Percentiles rank a stretch among this genome's conserved stretches.
These are phyloP conservation scores for Myochromella boudieri DNA, from an alignment of 768 basidiomycete species.

Conservation along the genomic window DNA sequence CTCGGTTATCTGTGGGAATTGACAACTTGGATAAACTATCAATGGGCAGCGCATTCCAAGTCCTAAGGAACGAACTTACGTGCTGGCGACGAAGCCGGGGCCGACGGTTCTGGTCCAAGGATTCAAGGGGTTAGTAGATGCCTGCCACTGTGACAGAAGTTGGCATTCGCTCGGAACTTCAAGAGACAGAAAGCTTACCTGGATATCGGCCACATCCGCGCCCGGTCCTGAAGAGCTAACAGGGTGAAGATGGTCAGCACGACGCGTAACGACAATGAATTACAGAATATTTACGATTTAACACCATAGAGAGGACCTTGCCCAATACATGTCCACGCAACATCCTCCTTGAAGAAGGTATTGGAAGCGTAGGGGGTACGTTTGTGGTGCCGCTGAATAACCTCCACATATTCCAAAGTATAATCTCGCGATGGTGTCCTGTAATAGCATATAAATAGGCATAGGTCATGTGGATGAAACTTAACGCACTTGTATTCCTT, in stretches of 20 bases:
- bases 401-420: slow-evolving; percentile 46
- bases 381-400: slow-evolving; percentile 55
- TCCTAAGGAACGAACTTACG: slow-evolving; percentile 24
- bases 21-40: slow-evolving; percentile 33
- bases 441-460: neutral
- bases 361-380: slow-evolving; percentile 51
- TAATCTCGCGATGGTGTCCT: slow-evolving; percentile 37
- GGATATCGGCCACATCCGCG: slow-evolving; percentile 29
- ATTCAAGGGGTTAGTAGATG: slow-evolving; percentile 33
- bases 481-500: slow-evolving; percentile 43
- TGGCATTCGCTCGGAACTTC: neutral
- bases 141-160: slow-evolving; percentile 40
- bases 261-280: neutral
- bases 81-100: slow-evolving; percentile 43
- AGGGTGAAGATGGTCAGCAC: neutral
- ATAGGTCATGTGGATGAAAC: too few species aligned
- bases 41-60: neutral
- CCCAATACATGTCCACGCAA: slow-evolving; percentile 43
- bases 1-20: slow-evolving; percentile 49
- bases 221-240: slow-evolving; percentile 26
- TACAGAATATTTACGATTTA: slow-evolving; percentile 23
- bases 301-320: slow-evolving; percentile 37
- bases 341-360: slow-evolving; percentile 48
- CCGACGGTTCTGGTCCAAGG: slow-evolving; percentile 42
- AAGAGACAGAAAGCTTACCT: slow-evolving; percentile 21